Base-by-base conservation (phyloP, 2,329 filamentous ascomycete genomes). In the Gaeumannomyces sp. region DNA sequence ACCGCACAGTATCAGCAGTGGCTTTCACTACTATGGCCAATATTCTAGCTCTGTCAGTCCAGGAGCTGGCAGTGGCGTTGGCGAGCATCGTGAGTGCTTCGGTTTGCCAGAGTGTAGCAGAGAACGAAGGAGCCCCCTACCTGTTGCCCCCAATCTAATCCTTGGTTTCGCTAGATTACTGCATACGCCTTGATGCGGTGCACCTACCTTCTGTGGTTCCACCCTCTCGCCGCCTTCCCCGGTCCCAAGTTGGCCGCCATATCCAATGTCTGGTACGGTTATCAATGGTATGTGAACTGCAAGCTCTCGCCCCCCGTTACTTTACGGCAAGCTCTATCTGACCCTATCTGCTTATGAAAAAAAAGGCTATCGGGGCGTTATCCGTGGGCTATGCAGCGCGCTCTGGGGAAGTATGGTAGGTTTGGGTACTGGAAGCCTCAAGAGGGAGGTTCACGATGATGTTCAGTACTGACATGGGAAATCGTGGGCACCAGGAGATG, bases 151-250 rank as follows among this genome's bases (percentile, higher is more conserved):
- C 29, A 6, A 29, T 29, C 29, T 29, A 59, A 8, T n/a, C 25
- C 28, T 28, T 14, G 57, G n/a, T 28, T n/a, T 29, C 8, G 5
- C n/a, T 59, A 59, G 57, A 29, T 59, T 14, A 13, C n/a, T 2
- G 57, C 31, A 8, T 59, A 59, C 31, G 57, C 28, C n/a, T 59
- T 28, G n/a, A 29, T 8, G 3, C 25, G 28, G 25, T 11, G 10
- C 25, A 29, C n/a, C 57, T 73, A 73, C 68, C 70, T 71, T 62
- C 63, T 71, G n/a, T 67, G 59, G 57, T 65, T 73, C 50, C 72
- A 73, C 66, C 72, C 72, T 2, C 68, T 73, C 22, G 63, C 66
- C 13, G 27, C 25, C 31, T 69, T 66, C 63, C 72, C 72, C 1
- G 72, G 72, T 25, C 72, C 72, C 4, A 28, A 70, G 6, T 31